These are phyloP conservation scores for Penicillium sp. DNA, from an alignment of 2,329 filamentous ascomycete species.

Conservation along the genomic window DNA sequence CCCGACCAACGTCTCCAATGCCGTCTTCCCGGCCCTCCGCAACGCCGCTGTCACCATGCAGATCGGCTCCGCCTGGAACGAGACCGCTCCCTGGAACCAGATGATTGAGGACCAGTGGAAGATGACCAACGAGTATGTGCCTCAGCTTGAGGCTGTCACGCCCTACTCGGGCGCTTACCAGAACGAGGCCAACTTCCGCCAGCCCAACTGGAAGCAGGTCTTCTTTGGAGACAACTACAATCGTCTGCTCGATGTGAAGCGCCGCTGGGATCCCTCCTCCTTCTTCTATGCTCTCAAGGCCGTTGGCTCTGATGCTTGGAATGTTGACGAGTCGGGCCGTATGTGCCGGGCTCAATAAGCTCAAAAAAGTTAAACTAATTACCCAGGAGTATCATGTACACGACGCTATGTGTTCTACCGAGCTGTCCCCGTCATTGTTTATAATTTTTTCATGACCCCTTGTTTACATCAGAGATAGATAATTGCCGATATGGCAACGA, in stretches of 20 bases:
- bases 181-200: constrained; percentile 44
- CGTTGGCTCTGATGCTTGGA: constrained; percentile 41
- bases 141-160: constrained; percentile 39
- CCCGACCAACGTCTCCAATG: constrained; percentile 37
- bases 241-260: constrained; percentile 38
- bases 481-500: not conserved
- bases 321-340: constrained; percentile 24
- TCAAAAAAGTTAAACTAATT: not conserved
- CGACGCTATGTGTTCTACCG: not conserved
- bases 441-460: not conserved
- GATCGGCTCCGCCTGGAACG: constrained; percentile 36
- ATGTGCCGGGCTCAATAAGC: constrained; percentile 25
- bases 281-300: constrained; percentile 43
- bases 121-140: constrained; percentile 43
- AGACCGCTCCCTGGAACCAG: constrained; percentile 36
- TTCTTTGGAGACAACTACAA: constrained; percentile 46
- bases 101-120: constrained; percentile 37
- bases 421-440: not conserved
- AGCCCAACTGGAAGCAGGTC: constrained; percentile 40
- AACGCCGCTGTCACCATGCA: constrained; percentile 38
- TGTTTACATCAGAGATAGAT: not conserved
- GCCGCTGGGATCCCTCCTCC: constrained; percentile 42
- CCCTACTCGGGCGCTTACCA: constrained; percentile 42
- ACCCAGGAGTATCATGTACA: not conserved
- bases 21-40: constrained; percentile 42